Evolutionary conservation across 2,329 filamentous ascomycete species (phyloP).

Genomic region (Neopestalotiopsis clavispora): DNA sequence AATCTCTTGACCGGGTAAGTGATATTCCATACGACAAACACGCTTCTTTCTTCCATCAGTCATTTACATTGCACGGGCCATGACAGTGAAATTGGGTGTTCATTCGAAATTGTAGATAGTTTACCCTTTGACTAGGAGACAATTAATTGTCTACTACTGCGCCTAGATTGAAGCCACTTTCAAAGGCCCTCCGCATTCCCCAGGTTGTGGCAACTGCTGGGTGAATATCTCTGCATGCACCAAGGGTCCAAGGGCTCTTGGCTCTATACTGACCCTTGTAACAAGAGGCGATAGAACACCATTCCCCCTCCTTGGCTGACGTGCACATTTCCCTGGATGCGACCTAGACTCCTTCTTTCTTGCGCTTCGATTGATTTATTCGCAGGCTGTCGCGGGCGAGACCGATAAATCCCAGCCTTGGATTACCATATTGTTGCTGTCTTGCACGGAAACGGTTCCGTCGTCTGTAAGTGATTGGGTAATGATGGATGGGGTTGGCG

Average conservation of each 20-base stretch:
- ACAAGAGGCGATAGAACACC: neutral
- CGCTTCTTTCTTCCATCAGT: no score
- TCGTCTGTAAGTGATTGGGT: neutral
- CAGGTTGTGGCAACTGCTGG: constrained; percentile 7
- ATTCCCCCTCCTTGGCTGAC: neutral
- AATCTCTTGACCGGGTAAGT: no score
- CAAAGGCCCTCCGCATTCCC: constrained; percentile 15
- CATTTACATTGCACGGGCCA: neutral
- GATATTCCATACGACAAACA: no score
- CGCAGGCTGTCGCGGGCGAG: neutral
- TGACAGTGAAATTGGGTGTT: no score
- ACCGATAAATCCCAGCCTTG: neutral
- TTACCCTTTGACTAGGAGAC: no score
- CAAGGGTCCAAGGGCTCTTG: constrained; percentile 16
- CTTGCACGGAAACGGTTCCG: neutral
- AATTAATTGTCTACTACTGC: no score
- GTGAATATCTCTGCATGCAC: constrained; percentile 11
- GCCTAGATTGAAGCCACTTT: constrained; percentile 5
- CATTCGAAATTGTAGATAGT: no score
- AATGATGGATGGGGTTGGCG: neutral
- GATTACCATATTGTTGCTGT: neutral
- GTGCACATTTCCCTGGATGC: neutral
- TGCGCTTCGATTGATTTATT: neutral
- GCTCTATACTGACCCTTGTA: constrained; percentile 6
- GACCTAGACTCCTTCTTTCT: neutral